These are phyloP conservation scores for Elongisporangium prolatum DNA, from an alignment of 352 stramenopile species.

Conservation along the genomic window DNA sequence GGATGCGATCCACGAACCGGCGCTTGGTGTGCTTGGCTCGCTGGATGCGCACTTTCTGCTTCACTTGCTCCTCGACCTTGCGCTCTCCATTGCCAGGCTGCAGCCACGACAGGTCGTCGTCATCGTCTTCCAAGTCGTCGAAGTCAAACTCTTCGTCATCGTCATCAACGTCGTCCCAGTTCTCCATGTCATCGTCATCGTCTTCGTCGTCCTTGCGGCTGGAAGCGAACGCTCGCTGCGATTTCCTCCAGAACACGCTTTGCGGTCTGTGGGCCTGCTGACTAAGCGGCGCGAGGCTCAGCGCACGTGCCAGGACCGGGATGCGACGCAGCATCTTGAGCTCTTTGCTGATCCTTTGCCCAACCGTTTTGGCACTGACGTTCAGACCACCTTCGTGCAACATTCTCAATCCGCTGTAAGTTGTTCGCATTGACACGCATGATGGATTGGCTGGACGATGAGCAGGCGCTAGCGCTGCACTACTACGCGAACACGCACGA, in stretches of 20 bases:
- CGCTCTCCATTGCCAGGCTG: slow-evolving; percentile 21
- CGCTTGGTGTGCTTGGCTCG: slow-evolving; percentile 85
- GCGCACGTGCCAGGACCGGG: slow-evolving; percentile 40
- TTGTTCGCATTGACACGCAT: neutral
- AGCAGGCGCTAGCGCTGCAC: slow-evolving; percentile 1
- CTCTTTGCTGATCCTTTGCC: neutral
- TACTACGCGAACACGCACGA: neutral
- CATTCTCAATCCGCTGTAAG: neutral
- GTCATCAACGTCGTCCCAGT: slow-evolving; percentile 30
- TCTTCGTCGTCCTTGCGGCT: slow-evolving; percentile 8
- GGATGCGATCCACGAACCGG: slow-evolving; percentile 88
- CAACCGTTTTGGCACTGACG: neutral
- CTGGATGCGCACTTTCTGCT: slow-evolving; percentile 81
- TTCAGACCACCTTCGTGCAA: slow-evolving; percentile 3
- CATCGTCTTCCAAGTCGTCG: slow-evolving; percentile 37
- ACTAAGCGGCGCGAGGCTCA: slow-evolving; percentile 39
- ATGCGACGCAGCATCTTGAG: slow-evolving; percentile 44
- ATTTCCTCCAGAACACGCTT: slow-evolving; percentile 14
- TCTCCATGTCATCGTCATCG: slow-evolving; percentile 29
- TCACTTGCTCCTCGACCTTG: slow-evolving; percentile 77
- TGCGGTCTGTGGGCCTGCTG: slow-evolving; percentile 13
- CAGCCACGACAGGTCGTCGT: slow-evolving; percentile 10
- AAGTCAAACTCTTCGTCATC: slow-evolving; percentile 42
- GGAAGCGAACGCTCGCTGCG: slow-evolving; percentile 6
- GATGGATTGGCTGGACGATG: neutral